Conservation (phyloP, 345 rosid genomes). For the Punica granatum region DNA sequence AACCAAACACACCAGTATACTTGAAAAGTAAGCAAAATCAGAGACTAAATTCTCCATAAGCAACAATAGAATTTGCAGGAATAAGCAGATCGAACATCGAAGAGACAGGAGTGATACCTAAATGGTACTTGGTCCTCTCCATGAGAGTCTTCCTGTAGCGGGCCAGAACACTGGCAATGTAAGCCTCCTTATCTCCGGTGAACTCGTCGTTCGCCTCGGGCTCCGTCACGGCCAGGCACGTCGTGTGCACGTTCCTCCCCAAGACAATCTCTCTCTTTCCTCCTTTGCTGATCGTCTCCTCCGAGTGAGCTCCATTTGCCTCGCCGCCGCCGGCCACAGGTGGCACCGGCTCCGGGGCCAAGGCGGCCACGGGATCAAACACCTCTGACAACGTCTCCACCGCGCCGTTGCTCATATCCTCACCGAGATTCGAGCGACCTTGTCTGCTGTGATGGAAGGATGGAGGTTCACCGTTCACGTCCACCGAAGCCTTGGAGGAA, state of each 20-base stretch:
- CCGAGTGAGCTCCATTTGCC: slow-evolving; percentile 6
- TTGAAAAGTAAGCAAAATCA: neutral
- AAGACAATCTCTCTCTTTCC: slow-evolving; percentile 57
- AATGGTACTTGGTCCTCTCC: slow-evolving; percentile 74
- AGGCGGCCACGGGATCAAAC: slow-evolving; percentile 37
- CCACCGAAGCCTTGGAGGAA: too few relatives aligned
- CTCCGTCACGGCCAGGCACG: slow-evolving; percentile 79
- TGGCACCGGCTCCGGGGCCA: slow-evolving; percentile 42
- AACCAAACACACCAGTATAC: too few relatives aligned
- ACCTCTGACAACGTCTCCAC: slow-evolving; percentile 22
- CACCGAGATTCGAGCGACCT: neutral
- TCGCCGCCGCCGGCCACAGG: slow-evolving; percentile 18
- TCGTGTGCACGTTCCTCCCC: slow-evolving; percentile 74
- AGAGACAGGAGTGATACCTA: slow-evolving; percentile 34
- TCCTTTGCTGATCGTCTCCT: slow-evolving; percentile 3
- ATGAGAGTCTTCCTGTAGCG: slow-evolving; percentile 65
- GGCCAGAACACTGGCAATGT: slow-evolving; percentile 91
- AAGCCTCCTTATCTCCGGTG: slow-evolving; percentile 94
- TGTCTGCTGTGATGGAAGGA: neutral
- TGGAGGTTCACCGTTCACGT: too few relatives aligned
- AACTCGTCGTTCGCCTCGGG: slow-evolving; percentile 81
- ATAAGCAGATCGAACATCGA: too few relatives aligned
- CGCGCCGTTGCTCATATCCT: slow-evolving; percentile 8
- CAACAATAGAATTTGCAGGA: neutral
- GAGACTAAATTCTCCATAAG: neutral